Evolutionary conservation across 305 asterid species (phyloP).

Genomic region (Plantago coronopus): DNA sequence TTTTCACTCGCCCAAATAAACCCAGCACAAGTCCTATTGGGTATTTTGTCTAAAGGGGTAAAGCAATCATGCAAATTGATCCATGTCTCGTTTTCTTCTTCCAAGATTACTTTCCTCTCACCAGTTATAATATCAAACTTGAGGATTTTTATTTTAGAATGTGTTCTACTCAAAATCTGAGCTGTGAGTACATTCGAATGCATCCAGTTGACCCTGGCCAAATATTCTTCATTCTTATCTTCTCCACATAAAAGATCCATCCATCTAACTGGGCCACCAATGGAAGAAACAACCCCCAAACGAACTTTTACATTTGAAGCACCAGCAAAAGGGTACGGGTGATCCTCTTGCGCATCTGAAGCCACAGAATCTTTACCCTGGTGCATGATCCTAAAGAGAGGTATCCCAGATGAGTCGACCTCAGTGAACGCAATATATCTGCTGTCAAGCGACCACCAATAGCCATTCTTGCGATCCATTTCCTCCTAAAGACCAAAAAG

Average conservation of each 20-base stretch:
- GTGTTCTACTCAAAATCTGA: constrained; percentile 72
- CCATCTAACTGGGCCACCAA: constrained; percentile 72
- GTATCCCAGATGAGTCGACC: constrained; percentile 74
- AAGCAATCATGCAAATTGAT: constrained; percentile 82
- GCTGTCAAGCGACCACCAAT: constrained; percentile 97
- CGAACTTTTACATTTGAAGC: constrained; percentile 73
- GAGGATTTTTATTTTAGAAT: constrained; percentile 65
- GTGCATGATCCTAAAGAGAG: constrained; percentile 87
- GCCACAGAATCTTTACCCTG: constrained; percentile 75
- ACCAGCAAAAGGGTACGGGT: constrained; percentile 89
- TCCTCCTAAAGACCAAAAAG: constrained; percentile 64
- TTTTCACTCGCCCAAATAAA: constrained; percentile 92
- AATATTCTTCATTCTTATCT: constrained; percentile 60
- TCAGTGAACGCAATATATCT: constrained; percentile 74
- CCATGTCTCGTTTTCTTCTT: constrained; percentile 84
- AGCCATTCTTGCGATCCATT: constrained; percentile 89
- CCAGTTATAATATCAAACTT: constrained; percentile 83
- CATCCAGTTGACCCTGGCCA: constrained; percentile 90
- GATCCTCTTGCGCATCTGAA: constrained; percentile 87
- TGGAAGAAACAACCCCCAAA: constrained; percentile 62
- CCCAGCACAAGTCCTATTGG: constrained; percentile 47
- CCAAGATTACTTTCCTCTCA: constrained; percentile 50
- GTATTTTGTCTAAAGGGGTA: constrained; percentile 65
- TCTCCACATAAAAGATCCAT: constrained; percentile 83
- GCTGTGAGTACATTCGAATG: constrained; percentile 74